Evolutionary conservation across 31 red algal genomes (phyloP).

Genomic region (Asparagopsis taxiformis): DNA sequence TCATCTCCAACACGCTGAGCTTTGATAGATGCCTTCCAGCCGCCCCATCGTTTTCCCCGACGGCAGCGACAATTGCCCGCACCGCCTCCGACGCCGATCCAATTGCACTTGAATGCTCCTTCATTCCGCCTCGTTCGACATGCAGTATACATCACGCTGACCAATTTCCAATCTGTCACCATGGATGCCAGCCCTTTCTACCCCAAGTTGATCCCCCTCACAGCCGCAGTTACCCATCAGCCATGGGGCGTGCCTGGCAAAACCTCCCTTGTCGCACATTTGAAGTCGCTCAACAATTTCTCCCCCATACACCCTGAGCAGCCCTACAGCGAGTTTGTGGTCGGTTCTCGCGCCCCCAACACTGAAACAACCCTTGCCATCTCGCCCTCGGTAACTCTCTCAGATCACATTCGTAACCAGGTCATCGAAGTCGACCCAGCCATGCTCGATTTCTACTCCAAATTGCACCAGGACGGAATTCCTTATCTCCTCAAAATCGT

Average conservation of each 20-base stretch:
- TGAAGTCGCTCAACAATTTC: constrained; percentile 27
- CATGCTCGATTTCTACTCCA: constrained; percentile 44
- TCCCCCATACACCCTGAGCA: constrained; percentile 23
- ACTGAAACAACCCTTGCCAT: not conserved
- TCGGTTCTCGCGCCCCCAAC: constrained; percentile 29
- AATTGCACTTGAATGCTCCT: no score
- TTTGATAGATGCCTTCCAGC: no score
- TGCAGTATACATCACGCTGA: no score
- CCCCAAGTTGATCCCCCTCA: constrained; percentile 24
- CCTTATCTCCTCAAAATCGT: constrained; percentile 61
- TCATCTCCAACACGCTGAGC: no score
- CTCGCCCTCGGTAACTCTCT: constrained; percentile 34
- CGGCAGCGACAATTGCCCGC: no score
- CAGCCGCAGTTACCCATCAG: constrained; percentile 14
- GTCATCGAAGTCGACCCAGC: constrained; percentile 56
- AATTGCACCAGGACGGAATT: constrained; percentile 37
- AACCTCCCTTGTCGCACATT: constrained; percentile 19
- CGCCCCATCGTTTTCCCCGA: no score
- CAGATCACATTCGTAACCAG: constrained; percentile 42
- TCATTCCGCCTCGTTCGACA: no score
- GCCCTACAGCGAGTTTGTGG: constrained; percentile 62
- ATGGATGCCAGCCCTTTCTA: constrained; percentile 56
- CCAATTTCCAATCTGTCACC: no score
- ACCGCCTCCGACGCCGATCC: no score
- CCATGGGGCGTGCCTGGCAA: constrained; percentile 28